phyloP scores from a whole-genome alignment of 306 rosid genomes.

The Acacia melanoxylon region DNA sequence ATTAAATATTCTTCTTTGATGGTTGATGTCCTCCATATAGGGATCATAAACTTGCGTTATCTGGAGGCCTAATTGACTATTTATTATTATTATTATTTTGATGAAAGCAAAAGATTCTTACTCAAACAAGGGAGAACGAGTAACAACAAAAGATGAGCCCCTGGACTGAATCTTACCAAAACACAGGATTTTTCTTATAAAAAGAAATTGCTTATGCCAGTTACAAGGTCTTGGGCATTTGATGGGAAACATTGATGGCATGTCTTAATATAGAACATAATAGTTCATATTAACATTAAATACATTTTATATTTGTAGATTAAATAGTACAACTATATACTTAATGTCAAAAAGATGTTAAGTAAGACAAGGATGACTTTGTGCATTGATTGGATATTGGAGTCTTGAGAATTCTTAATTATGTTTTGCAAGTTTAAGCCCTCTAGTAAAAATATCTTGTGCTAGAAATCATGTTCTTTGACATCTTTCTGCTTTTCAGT shows the following conservation, averaged over 20 bases:
- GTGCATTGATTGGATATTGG: neutral
- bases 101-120: neutral
- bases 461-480: neutral
- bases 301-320: neutral
- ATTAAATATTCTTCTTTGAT: neutral
- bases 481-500: neutral
- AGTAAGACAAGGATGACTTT: neutral
- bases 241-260: neutral
- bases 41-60: slow-evolving; percentile 6
- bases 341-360: neutral
- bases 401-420: neutral
- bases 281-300: neutral
- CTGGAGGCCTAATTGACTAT: neutral
- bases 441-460: neutral
- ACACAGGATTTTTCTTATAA: neutral
- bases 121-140: neutral
- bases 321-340: neutral
- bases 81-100: neutral
- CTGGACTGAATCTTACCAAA: neutral
- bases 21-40: neutral
- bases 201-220: neutral
- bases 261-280: neutral
- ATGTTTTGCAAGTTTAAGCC: neutral
- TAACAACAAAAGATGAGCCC: neutral
- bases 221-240: neutral